Percentiles rank a stretch among this genome's conserved stretches.
These are phyloP conservation scores for Porcisia hertigi DNA, from an alignment of 208 protist genomes.

Conservation along the genomic window DNA sequence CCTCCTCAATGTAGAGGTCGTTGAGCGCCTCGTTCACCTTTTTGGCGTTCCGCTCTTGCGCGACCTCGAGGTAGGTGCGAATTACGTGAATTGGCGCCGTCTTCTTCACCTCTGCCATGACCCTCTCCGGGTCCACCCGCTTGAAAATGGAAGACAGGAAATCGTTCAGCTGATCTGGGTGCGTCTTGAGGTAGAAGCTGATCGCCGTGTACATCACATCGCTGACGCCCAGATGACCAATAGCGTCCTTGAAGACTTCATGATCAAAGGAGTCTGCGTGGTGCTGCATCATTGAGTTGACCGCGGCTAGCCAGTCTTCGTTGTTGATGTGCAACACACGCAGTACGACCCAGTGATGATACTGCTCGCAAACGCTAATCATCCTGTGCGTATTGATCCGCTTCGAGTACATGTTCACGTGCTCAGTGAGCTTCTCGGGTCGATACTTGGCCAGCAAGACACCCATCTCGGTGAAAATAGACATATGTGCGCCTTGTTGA, in stretches of 20 bases:
- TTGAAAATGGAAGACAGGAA: constrained; percentile 94
- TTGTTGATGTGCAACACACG: constrained; percentile 97
- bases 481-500: constrained; percentile 97
- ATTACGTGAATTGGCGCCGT: constrained; percentile 93
- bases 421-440: constrained; percentile 99
- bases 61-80: constrained; percentile 96
- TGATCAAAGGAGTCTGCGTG: constrained; percentile 97
- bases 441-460: constrained; percentile 99
- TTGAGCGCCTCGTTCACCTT: constrained; percentile 99
- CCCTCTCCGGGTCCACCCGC: constrained; percentile 97
- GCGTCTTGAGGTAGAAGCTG: constrained; percentile 96
- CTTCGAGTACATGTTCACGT: constrained; percentile 97
- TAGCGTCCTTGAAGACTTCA: constrained; percentile 97
- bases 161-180: constrained; percentile 95
- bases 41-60: constrained; percentile 92
- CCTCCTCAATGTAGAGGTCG: constrained; percentile 98
- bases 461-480: constrained; percentile 99
- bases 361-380: constrained; percentile 92
- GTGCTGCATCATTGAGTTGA: constrained; percentile 98
- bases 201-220: constrained; percentile 98
- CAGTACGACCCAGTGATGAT: constrained; percentile 96
- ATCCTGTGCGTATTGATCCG: constrained; percentile 98
- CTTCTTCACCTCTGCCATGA: constrained; percentile 92
- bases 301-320: constrained; percentile 99
- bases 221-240: constrained; percentile 94